These are phyloP conservation scores for Phytophthora idaei DNA, from an alignment of 352 stramenopile species.

Conservation along the genomic window DNA sequence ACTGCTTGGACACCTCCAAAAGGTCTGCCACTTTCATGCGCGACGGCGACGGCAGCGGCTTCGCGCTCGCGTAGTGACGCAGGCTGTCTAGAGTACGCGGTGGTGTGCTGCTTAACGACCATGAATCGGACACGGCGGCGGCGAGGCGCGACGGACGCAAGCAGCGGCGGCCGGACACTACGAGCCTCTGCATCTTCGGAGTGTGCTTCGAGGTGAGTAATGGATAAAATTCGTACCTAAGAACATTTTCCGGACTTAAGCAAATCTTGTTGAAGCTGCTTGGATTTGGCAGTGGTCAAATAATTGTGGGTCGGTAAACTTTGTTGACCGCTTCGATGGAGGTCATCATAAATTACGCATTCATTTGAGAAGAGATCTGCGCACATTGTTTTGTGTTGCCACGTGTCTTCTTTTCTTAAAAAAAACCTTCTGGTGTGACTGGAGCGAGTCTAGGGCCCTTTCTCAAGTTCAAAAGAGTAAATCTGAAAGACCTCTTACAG, in stretches of 20 bases:
- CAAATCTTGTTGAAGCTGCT: constrained; percentile 12
- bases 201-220: constrained; percentile 9
- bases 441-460: too few species aligned
- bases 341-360: too few species aligned
- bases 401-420: too few species aligned
- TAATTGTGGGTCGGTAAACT: too few species aligned
- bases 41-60: constrained; percentile 40
- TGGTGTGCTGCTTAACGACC: neutral
- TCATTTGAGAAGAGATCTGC: too few species aligned
- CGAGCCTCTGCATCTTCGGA: constrained; percentile 20
- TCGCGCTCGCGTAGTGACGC: constrained; percentile 24
- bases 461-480: too few species aligned
- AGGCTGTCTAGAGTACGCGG: neutral
- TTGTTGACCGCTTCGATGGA: too few species aligned
- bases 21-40: constrained; percentile 72
- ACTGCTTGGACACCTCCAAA: constrained; percentile 72
- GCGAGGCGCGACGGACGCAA: constrained; percentile 10
- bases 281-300: neutral
- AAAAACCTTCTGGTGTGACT: too few species aligned
- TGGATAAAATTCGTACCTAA: constrained; percentile 2
- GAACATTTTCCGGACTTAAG: neutral
- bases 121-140: constrained; percentile 1
- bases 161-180: constrained; percentile 16
- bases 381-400: too few species aligned
- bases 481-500: too few species aligned